phyloP scores from a whole-genome alignment of 805 yeast genomes.

The Candida boleticola region DNA sequence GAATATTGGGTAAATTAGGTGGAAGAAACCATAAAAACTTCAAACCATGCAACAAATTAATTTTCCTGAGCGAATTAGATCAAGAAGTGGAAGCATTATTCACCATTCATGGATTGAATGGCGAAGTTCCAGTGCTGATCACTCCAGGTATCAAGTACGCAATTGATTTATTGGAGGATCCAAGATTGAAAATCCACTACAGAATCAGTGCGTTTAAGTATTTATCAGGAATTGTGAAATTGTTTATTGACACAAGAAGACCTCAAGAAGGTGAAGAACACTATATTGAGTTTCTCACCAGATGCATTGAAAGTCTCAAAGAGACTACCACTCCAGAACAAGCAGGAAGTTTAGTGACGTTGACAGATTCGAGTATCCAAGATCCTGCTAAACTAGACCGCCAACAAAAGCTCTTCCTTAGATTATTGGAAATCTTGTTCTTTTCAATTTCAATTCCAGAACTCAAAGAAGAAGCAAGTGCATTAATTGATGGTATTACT shows the following conservation, averaged over 20 bases:
- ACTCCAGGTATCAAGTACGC: conserved; percentile 86
- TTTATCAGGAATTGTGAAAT: conserved; percentile 59
- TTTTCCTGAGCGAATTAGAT: conserved; percentile 51
- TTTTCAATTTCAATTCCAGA: conserved; percentile 75
- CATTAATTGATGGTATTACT: conserved; percentile 61
- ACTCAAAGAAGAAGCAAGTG: conserved; percentile 62
- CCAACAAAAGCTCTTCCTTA: conserved; percentile 64
- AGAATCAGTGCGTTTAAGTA: conserved; percentile 77
- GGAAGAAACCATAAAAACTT: conserved; percentile 90
- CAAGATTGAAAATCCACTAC: conserved; percentile 59
- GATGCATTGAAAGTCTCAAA: conserved; percentile 47
- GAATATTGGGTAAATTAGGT: conserved; percentile 92
- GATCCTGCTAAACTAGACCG: conserved; percentile 51
- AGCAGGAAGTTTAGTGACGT: conserved; percentile 20
- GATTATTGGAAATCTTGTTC: conserved; percentile 68
- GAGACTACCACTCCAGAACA: not conserved
- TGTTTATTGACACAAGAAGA: conserved; percentile 54
- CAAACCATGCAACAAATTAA: conserved; percentile 68
- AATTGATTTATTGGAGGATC: conserved; percentile 68
- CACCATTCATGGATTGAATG: conserved; percentile 64
- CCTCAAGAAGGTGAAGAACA: conserved; percentile 45
- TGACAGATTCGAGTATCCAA: conserved; percentile 42
- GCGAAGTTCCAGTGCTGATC: conserved; percentile 64
- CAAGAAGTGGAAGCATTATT: conserved; percentile 71
- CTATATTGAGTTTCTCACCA: conserved; percentile 42